Base-by-base conservation (phyloP, 1,139 yeast species). In the Wickerhamomyces sp. region DNA sequence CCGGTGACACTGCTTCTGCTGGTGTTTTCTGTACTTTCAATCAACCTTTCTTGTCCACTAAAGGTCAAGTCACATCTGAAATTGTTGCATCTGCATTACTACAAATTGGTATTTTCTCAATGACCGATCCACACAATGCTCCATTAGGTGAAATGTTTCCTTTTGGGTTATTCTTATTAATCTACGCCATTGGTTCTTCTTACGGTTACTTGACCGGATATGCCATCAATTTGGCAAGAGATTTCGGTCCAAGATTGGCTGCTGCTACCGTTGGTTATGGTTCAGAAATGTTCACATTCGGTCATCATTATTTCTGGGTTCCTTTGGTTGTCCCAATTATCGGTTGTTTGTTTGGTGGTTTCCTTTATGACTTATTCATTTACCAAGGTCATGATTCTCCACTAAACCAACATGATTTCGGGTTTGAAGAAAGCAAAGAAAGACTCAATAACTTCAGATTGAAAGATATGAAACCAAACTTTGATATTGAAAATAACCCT, bases 141-240 rank as follows among this genome's bases (percentile, higher is more conserved):
- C 59, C 73, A 28, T 60, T 74, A 9, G 65, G 72, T 10, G 64
- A 63, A 41, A 49, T 67, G 38, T 72, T 69, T 54, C 76, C 77
- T 25, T 49, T 71, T 37, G 63, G 67, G 53, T 50, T 72, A 29
- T 68, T 68, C 48, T 51, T 72, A 37, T 54, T 70, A 40, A 67
- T 71, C 41, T 67, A 59, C 41, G 64, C 65, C 35, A 55, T 72
- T 36, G 76, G 74, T 51, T 64, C 72, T 15, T 54, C 70, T 16
- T 61, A 67, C 42, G 73, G 75, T 36, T 70, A 63, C 57, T 73
- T 70, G 53, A 73, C 78, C 19, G 77, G 76, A 28, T 70, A 71
- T 49, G 77, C 76, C 34, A 58, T 73, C 48, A 72, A 72, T 56
- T 58, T 68, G 45, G 78, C 78, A 19, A 69, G 78, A 60, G 78